These are phyloP conservation scores for Rhododendron henanense DNA, from an alignment of 148 eudicot species.

Conservation along the genomic window DNA sequence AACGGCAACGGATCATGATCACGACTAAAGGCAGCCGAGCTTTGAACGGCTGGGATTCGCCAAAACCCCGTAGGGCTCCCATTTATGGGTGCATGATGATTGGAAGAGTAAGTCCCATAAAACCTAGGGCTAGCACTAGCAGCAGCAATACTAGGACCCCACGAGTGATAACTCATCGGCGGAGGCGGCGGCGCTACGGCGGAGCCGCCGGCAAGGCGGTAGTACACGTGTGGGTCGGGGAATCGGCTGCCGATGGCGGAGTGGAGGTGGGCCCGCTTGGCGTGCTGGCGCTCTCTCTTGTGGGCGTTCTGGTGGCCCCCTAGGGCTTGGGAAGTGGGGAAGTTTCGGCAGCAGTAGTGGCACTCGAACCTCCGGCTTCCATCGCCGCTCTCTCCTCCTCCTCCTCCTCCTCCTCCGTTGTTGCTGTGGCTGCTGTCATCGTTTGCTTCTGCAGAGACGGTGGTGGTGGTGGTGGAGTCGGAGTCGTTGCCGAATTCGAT, in stretches of 20 bases:
- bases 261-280: constrained; percentile 76
- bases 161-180: constrained; percentile 16
- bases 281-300: constrained; percentile 84
- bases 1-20: constrained; percentile 19
- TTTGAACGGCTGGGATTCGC: constrained; percentile 51
- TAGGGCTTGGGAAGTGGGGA: constrained; percentile 93
- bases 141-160: constrained; percentile 13
- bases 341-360: constrained; percentile 84
- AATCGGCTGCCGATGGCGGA: constrained; percentile 25
- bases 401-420: neutral
- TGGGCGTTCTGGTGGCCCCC: constrained; percentile 99
- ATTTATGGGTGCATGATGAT: constrained; percentile 41
- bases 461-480: neutral
- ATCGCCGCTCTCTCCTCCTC: constrained; percentile 6
- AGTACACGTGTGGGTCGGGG: constrained; percentile 24
- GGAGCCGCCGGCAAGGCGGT: constrained; percentile 20
- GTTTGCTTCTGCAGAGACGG: constrained; percentile 9
- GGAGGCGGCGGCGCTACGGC: constrained; percentile 13
- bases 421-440: neutral
- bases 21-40: constrained; percentile 16
- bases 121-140: constrained; percentile 8
- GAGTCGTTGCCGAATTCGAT: constrained; percentile 45
- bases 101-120: constrained; percentile 7
- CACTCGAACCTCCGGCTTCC: constrained; percentile 74
- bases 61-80: constrained; percentile 69